These are phyloP conservation scores for Hymenochaete sp. DNA, from an alignment of 1,284 basidiomycete species.

Conservation along the genomic window DNA sequence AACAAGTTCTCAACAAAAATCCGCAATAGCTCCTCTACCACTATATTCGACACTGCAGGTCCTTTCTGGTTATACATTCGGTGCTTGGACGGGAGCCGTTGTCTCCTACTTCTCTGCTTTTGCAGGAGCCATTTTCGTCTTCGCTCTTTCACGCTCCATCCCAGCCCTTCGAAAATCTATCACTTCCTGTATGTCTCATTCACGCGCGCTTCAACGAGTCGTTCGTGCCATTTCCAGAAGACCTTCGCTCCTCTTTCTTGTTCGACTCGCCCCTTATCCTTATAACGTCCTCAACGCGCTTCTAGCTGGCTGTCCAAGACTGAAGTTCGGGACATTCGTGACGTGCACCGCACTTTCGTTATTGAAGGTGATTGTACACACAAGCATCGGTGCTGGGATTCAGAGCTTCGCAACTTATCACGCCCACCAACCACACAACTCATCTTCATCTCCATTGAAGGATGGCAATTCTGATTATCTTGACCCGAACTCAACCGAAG, in stretches of 20 bases:
- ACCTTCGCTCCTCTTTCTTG: conserved; percentile 76
- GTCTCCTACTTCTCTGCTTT: conserved; percentile 83
- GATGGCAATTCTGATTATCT: conserved; percentile 29
- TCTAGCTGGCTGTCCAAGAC: conserved; percentile 77
- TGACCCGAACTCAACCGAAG: no score
- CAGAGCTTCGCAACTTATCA: conserved; percentile 73
- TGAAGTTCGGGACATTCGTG: conserved; percentile 71
- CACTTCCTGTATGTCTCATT: conserved; percentile 59
- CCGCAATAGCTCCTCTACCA: conserved; percentile 59
- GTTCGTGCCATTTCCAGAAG: conserved; percentile 82
- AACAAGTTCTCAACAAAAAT: conserved; percentile 18
- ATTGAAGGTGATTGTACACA: conserved; percentile 82
- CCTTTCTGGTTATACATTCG: conserved; percentile 81
- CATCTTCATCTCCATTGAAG: conserved; percentile 22
- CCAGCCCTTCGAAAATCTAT: conserved; percentile 53
- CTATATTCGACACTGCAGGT: conserved; percentile 84
- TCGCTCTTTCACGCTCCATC: conserved; percentile 64
- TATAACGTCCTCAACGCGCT: conserved; percentile 89
- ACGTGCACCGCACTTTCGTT: conserved; percentile 75
- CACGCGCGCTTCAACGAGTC: conserved; percentile 59
- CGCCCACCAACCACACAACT: conserved; percentile 25
- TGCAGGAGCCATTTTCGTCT: conserved; percentile 70
- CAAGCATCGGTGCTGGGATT: conserved; percentile 72
- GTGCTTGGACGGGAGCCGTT: conserved; percentile 68
- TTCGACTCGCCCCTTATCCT: conserved; percentile 77